Percentiles rank a stretch among this genome's conserved stretches.
Evolutionary conservation across 176 grass and related monocot species (phyloP).

Genomic region (Secale cereale): DNA sequence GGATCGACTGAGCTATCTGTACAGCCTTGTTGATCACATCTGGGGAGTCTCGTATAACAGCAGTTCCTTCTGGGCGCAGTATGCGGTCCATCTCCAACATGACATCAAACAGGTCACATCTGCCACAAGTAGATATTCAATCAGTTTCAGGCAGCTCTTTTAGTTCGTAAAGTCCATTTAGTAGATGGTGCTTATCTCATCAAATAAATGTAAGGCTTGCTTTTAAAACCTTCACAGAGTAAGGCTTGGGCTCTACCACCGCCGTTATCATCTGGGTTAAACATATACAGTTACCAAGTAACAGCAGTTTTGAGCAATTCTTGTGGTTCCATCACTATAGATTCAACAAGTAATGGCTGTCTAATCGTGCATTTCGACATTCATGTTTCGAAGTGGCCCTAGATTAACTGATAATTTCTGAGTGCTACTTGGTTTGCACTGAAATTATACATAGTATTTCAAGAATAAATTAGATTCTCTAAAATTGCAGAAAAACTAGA

Average conservation of each 20-base stretch:
- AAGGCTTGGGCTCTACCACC: background rate
- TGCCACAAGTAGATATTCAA: constrained; percentile 25
- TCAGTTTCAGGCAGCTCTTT: background rate
- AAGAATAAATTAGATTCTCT: background rate
- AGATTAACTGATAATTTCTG: background rate
- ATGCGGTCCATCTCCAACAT: constrained; percentile 99
- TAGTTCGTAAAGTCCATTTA: background rate
- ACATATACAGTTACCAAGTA: background rate
- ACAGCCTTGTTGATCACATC: constrained; percentile 62
- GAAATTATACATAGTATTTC: background rate
- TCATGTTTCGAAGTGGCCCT: background rate
- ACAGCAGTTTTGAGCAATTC: background rate
- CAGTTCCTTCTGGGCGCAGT: constrained; percentile 79
- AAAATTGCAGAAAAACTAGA: background rate
- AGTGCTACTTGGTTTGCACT: background rate
- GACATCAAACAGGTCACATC: constrained; percentile 86
- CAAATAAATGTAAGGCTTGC: background rate
- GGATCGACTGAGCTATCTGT: constrained; percentile 55
- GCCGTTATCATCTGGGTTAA: background rate
- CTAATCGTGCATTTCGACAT: background rate
- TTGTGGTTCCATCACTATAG: background rate
- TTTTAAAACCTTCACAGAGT: background rate
- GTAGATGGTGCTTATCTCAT: background rate
- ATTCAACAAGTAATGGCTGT: background rate
- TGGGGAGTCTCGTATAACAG: constrained; percentile 55